phyloP scores from a whole-genome alignment of 2,329 filamentous ascomycete species.

The Penicillium sp. region DNA sequence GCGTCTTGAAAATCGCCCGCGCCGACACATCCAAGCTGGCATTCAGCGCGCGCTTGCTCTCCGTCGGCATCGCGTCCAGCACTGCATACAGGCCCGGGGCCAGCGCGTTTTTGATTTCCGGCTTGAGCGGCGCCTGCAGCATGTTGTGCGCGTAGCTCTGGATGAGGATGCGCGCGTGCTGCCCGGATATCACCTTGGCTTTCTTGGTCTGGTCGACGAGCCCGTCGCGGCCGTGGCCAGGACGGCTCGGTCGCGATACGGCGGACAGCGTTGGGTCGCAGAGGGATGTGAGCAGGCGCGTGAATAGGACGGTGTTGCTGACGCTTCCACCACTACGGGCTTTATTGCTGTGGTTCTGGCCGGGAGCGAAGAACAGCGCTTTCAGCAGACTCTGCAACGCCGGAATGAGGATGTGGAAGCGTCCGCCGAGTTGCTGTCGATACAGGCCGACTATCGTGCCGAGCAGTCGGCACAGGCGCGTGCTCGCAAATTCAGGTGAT shows the following conservation, averaged over 20 bases:
- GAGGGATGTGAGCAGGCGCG: slow-evolving; percentile 56
- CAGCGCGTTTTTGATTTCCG: slow-evolving; percentile 51
- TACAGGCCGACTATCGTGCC: slow-evolving; percentile 54
- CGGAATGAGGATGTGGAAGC: slow-evolving; percentile 56
- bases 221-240: slow-evolving; percentile 34
- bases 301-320: slow-evolving; percentile 46
- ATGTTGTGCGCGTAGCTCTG: slow-evolving; percentile 54
- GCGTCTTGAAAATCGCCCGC: slow-evolving; percentile 49
- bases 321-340: slow-evolving; percentile 3
- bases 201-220: slow-evolving; percentile 59
- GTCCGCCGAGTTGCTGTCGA: slow-evolving; percentile 55
- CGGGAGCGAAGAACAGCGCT: slow-evolving; percentile 47
- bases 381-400: slow-evolving; percentile 53
- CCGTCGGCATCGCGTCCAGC: slow-evolving; percentile 50
- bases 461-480: slow-evolving; percentile 52
- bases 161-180: slow-evolving; percentile 56
- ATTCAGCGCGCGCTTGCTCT: slow-evolving; percentile 50
- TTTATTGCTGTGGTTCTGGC: slow-evolving; percentile 35
- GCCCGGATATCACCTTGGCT: slow-evolving; percentile 54
- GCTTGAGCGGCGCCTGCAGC: slow-evolving; percentile 47
- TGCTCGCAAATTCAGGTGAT: slow-evolving; percentile 28
- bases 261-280: slow-evolving; percentile 59
- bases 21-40: slow-evolving; percentile 49
- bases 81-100: slow-evolving; percentile 51
- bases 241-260: slow-evolving; percentile 38